Base-by-base conservation (phyloP, 768 basidiomycete genomes). In the Calocybe gangraenosa region DNA sequence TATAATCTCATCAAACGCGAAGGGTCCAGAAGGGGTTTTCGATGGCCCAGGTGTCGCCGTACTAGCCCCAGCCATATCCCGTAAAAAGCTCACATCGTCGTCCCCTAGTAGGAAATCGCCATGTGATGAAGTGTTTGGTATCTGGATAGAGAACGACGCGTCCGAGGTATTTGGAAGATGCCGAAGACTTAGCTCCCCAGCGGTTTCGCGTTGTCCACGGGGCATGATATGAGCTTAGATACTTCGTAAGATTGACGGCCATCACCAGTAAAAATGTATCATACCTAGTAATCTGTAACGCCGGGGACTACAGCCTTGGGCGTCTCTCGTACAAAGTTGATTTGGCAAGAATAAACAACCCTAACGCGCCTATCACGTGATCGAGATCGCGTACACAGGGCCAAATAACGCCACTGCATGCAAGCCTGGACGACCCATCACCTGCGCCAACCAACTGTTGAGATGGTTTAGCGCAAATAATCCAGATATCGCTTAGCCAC, bases 151-250 rank as follows among this genome's bases (percentile, higher is more conserved):
- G 80, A 70, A 73, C 28, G 74, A 76, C n/a, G 62, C 54, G 50
- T 74, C 69, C 19, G 75, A 76, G 40, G 71, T 56, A 49, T 82
- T 78, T 32, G 79, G 79, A 20, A 81, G 55, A 58, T 79, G 75
- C 55, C 74, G 69, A 38, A 73, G 60, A 45, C 77, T 82, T 17
- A 77, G 59, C 42, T 70, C 70, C 34, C 54, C 60, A 4, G 69
- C 67, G 32, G 62, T 59, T 15, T 63, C 56, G n/a, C 32, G 40
- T 40, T 52, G 61, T 51, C 59, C 56, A 66, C 59, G n/a, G 23
- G 19, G 30, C 17, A 11, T 13, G 5, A 3, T 2, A 18, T 17
- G 18, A 21, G 7, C 18, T 15, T 9, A 23, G 22, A 13, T 23
- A 1, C 21, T 20, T 3, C 20, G 14, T 38, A n/a, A n/a, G n/a